These are phyloP conservation scores for Fraxinus cuspidata DNA, from an alignment of 257 asterid species.

Conservation along the genomic window DNA sequence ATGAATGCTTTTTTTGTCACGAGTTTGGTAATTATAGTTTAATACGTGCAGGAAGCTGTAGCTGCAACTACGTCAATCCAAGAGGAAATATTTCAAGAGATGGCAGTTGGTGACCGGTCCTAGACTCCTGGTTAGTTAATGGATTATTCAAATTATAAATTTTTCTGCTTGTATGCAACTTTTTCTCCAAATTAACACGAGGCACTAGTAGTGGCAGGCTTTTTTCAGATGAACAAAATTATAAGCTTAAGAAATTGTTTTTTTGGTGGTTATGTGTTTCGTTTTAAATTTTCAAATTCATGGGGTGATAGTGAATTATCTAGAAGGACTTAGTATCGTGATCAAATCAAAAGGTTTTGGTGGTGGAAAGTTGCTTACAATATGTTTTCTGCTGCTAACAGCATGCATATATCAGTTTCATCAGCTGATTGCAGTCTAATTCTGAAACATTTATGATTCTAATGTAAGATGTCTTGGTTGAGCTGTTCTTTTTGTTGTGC, in stretches of 20 bases:
- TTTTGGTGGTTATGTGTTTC: not conserved
- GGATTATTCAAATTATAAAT: not conserved
- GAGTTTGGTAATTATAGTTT: not conserved
- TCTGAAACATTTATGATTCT: not conserved
- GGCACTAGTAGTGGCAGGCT: conserved; percentile 5
- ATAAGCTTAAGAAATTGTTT: conserved; percentile 10
- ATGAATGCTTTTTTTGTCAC: conserved; percentile 1
- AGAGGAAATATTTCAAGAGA: conserved; percentile 77
- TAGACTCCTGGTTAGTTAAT: conserved; percentile 13
- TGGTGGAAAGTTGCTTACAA: not conserved
- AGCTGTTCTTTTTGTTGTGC: not conserved
- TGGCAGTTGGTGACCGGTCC: conserved; percentile 78
- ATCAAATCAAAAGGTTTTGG: not conserved
- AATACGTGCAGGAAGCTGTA: conserved; percentile 69
- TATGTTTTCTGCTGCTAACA: no score
- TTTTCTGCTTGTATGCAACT: conserved; percentile 11
- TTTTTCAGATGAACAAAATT: not conserved
- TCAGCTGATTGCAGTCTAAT: no score
- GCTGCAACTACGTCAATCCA: conserved; percentile 81
- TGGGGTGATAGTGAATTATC: not conserved
- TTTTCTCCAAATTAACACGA: conserved; percentile 5
- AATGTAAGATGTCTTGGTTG: not conserved
- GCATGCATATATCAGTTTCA: no score
- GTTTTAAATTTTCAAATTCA: not conserved
- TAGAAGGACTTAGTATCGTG: no score